Conservation (phyloP, 495 filamentous ascomycete species). For the Venustampulla echinocandica region DNA sequence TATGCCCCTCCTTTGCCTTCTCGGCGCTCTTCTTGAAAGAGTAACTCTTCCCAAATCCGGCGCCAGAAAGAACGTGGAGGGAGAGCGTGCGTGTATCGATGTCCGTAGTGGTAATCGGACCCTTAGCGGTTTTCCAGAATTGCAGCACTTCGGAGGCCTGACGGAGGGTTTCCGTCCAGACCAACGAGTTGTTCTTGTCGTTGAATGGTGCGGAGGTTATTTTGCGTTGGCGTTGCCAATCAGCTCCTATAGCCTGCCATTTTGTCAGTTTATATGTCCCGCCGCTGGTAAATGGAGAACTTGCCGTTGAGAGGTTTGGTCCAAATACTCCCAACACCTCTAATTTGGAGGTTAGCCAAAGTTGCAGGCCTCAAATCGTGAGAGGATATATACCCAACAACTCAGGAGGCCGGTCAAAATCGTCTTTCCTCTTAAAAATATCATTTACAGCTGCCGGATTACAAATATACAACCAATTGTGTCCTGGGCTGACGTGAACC, state of each 20-base stretch:
- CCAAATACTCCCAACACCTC: slow-evolving; percentile 38
- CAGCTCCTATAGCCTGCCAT: slow-evolving; percentile 18
- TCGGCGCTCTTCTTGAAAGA: slow-evolving; percentile 17
- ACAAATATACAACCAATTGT: slow-evolving; percentile 32
- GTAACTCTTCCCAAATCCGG: slow-evolving; percentile 36
- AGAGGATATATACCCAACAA: neutral
- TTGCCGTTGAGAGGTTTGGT: slow-evolving; percentile 34
- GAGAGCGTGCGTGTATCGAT: slow-evolving; percentile 35
- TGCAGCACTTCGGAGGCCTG: neutral
- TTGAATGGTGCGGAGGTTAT: slow-evolving; percentile 35
- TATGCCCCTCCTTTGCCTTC: neutral
- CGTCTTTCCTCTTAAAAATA: slow-evolving; percentile 29
- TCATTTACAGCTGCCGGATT: slow-evolving; percentile 32
- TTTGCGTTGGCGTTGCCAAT: slow-evolving; percentile 42
- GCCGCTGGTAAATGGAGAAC: neutral
- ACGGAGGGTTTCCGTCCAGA: slow-evolving; percentile 38
- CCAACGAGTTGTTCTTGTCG: slow-evolving; percentile 38
- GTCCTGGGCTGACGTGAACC: slow-evolving; percentile 34
- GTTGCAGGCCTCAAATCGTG: slow-evolving; percentile 2
- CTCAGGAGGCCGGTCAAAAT: slow-evolving; percentile 33
- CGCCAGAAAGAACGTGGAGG: slow-evolving; percentile 36
- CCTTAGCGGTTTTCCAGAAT: slow-evolving; percentile 3
- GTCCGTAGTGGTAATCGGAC: slow-evolving; percentile 15
- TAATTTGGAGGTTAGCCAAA: slow-evolving; percentile 20
- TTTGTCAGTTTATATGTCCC: slow-evolving; percentile 29